Conservation (phyloP, 108 stramenopile genomes). For the Hondaea fermentalgiana region DNA sequence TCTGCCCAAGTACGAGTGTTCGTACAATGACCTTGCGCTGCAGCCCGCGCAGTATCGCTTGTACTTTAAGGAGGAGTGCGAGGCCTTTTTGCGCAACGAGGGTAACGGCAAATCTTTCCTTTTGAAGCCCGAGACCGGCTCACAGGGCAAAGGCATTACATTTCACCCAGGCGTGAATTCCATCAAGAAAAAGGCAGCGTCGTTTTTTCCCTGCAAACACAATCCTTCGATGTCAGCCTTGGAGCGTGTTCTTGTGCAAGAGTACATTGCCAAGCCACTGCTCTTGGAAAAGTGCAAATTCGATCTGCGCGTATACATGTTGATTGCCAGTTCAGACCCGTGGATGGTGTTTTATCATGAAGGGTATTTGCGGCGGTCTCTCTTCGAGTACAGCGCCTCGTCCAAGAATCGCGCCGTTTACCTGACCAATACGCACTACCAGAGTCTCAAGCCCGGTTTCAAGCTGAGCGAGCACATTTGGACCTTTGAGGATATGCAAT, state of each 20-base stretch:
- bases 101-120: neutral
- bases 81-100: neutral
- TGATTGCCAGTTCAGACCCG: slow-evolving; percentile 12
- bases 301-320: neutral
- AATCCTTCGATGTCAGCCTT: slow-evolving; percentile 1
- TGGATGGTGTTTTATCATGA: slow-evolving; percentile 14
- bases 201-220: neutral
- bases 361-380: neutral
- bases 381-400: slow-evolving; percentile 14
- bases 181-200: neutral
- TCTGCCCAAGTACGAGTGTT: neutral
- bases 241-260: slow-evolving; percentile 7
- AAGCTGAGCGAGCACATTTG: slow-evolving; percentile 20
- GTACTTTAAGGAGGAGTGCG: slow-evolving; percentile 16
- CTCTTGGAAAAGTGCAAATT: neutral
- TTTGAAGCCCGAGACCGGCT: slow-evolving; percentile 12
- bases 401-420: neutral
- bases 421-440: slow-evolving; percentile 7
- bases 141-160: neutral
- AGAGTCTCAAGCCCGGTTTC: neutral
- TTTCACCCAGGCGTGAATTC: neutral
- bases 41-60: slow-evolving; percentile 15
- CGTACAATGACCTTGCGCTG: neutral
- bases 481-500: neutral
- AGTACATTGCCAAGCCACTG: slow-evolving; percentile 13